A percentile compares a stretch with the other conserved stretches of the same genome.
These are phyloP conservation scores for Pelargonium fulgidum DNA, from an alignment of 441 rosid genomes.

Conservation along the genomic window DNA sequence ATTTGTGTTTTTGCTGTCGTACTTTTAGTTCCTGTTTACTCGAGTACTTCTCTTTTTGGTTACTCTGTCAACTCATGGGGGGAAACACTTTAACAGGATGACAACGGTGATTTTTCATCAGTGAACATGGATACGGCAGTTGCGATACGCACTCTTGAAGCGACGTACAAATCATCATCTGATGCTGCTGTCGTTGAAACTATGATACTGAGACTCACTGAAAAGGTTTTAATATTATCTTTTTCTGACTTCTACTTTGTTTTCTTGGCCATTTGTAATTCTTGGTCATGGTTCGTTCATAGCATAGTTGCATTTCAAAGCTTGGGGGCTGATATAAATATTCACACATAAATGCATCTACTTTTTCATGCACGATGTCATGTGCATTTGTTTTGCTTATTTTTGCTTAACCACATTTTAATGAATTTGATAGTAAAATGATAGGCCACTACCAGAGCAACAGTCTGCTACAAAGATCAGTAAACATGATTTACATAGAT, in stretches of 20 bases:
- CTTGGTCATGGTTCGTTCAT: no score
- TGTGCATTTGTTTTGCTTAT: background rate
- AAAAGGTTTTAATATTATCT: slow-evolving; percentile 45
- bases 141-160: slow-evolving; percentile 93
- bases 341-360: background rate
- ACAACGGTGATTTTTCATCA: slow-evolving; percentile 91
- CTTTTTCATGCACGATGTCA: background rate
- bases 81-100: slow-evolving; percentile 50
- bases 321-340: background rate
- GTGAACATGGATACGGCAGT: slow-evolving; percentile 99
- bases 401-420: background rate
- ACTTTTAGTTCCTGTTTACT: background rate
- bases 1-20: background rate
- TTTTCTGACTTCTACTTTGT: background rate
- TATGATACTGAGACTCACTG: slow-evolving; percentile 70
- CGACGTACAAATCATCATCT: slow-evolving; percentile 86
- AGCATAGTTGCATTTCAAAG: no score
- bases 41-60: slow-evolving; percentile 3
- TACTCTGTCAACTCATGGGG: slow-evolving; percentile 8
- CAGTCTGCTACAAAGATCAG: background rate
- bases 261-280: background rate
- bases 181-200: slow-evolving; percentile 90
- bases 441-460: background rate
- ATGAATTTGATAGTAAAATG: background rate
- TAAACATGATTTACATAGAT: background rate